phyloP scores from a whole-genome alignment of 176 grass and related monocot species.

The bread wheat (Triticum aestivum) region IWGSC_CS_RefSeq_v2.1 NC_057804.1:655690443-655690942 shows the following conservation, averaged over 20 bases:
- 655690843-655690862: conserved; percentile 34
- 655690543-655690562: too few relatives aligned
- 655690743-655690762: conserved; percentile 52
- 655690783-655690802: conserved; percentile 56
- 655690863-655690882: conserved; percentile 41
- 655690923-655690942: conserved; percentile 81
- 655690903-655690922: conserved; percentile 80
- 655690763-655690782: conserved; percentile 63
- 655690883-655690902: conserved; percentile 77
- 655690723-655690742: conserved; percentile 74
- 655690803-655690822: conserved; percentile 51
- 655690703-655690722: conserved; percentile 35
- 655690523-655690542: too few relatives aligned
- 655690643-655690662: neutral
- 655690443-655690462: too few relatives aligned
- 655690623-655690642: neutral
- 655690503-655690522: too few relatives aligned
- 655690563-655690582: too few relatives aligned
- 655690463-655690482: too few relatives aligned
- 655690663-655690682: too few relatives aligned
- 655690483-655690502: too few relatives aligned
- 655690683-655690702: neutral
- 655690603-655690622: neutral
- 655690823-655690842: conserved; percentile 57
- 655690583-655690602: too few relatives aligned